A percentile compares a stretch with the other conserved stretches of the same genome.
Conservation (phyloP, 2,329 filamentous ascomycete genomes). For the Exophiala xenobiotica region DNA sequence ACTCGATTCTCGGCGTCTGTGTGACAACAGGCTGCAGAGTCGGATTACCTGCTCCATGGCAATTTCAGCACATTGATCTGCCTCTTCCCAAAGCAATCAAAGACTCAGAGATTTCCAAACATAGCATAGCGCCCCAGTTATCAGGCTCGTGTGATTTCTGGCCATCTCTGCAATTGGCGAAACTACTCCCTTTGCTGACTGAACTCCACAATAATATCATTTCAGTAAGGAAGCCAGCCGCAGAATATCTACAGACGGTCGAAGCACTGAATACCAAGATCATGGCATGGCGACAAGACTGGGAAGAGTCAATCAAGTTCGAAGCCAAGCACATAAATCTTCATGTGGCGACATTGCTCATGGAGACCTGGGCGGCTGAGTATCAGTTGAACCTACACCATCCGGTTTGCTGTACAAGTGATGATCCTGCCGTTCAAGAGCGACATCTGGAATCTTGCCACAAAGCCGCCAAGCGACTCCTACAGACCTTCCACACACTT, state of each 20-base stretch:
- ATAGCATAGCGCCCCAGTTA: constrained; percentile 58
- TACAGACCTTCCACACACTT: constrained; percentile 31
- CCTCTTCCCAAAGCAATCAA: constrained; percentile 70
- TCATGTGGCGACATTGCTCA: constrained; percentile 49
- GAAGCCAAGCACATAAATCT: constrained; percentile 45
- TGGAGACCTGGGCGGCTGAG: constrained; percentile 51
- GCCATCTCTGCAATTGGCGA: constrained; percentile 65
- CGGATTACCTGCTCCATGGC: constrained; percentile 73
- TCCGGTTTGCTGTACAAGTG: constrained; percentile 48
- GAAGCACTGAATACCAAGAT: constrained; percentile 65
- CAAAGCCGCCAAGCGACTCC: constrained; percentile 33
- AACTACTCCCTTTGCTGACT: constrained; percentile 65
- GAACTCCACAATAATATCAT: constrained; percentile 78
- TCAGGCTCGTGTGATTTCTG: constrained; percentile 64
- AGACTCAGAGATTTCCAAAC: constrained; percentile 67
- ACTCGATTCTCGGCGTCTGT: constrained; percentile 66
- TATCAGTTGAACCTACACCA: constrained; percentile 54
- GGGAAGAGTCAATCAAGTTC: constrained; percentile 56
- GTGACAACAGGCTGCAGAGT: constrained; percentile 72
- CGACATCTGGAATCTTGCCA: constrained; percentile 36
- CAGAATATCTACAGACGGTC: constrained; percentile 64
- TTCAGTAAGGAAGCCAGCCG: constrained; percentile 62
- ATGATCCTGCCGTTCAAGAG: constrained; percentile 33
- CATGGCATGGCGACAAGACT: constrained; percentile 60
- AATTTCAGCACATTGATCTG: constrained; percentile 67